Evolutionary conservation across 345 rosid genomes (phyloP), one percentile per base, ranked within the genome.

Genomic region (Eucalyptus sp.): DNA sequence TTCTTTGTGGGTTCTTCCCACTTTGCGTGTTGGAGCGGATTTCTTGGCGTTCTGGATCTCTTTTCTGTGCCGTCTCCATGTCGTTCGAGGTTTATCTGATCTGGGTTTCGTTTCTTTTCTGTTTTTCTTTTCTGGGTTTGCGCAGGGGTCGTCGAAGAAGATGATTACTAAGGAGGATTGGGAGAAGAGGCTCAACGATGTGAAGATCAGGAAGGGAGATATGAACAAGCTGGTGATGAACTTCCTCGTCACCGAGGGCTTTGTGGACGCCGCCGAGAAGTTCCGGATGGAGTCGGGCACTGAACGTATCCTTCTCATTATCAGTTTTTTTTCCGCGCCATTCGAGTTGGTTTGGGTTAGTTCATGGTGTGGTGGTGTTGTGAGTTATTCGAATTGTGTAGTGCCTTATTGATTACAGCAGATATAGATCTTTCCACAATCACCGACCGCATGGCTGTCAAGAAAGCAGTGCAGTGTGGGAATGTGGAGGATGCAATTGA

Each of bases 181-280:
- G 99, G 99, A 97, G 86, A 98, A 93, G 95, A 98, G 94, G 92
- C 96, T 98, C 33, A 96, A 95, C 89, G 97, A 96, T 88, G 96
- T 97, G 17, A 95, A 93, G 92, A 94, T 95, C 87, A 95, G 96
- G 92, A 98, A 98, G 95, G 98, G 96, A 90, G 99, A 98, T 88
- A 96, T 97, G 99, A 97, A 96, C 90, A 97, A 93, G 90, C 91
- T 98, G 91, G 99, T 98, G 88, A 98, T 98, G 99, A 98, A 98
- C 92, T 98, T 96, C 90, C 97, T 98, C 88, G 99, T 97, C 64
- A 97, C 99, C 18, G 99, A 98, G 91, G 99, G 99, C 86, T 98
- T 92, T 90, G 99, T 97, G 22, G 99, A 98, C 86, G 99, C 96
- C 71, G 99, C 99, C 18, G 98, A 96, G 91, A 96, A 96, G 87